Percentiles rank a stretch among this genome's conserved stretches.
phyloP scores from a whole-genome alignment of 805 yeast genomes.

The Starmerella apis region DNA sequence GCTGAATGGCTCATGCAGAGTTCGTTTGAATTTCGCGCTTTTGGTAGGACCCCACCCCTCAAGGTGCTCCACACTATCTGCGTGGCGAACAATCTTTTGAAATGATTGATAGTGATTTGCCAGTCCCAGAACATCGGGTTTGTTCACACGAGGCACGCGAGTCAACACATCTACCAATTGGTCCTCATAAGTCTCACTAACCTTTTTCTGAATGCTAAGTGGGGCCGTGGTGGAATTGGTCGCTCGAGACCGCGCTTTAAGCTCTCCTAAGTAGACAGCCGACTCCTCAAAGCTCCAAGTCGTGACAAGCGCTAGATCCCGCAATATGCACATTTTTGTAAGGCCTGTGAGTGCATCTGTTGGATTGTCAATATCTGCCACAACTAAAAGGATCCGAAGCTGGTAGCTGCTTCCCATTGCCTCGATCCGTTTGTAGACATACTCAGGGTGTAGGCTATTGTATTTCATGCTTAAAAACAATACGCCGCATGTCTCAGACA shows the following conservation, averaged over 20 bases:
- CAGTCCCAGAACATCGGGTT: constrained; percentile 32
- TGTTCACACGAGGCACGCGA: constrained; percentile 33
- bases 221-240: constrained; percentile 26
- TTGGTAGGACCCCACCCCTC: constrained; percentile 33
- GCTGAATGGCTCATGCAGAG: constrained; percentile 26
- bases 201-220: constrained; percentile 19
- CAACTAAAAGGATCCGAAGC: constrained; percentile 31
- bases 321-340: constrained; percentile 29
- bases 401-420: constrained; percentile 30
- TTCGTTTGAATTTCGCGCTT: constrained; percentile 25
- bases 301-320: constrained; percentile 31
- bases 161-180: constrained; percentile 32
- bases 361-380: constrained; percentile 35
- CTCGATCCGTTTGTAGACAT: constrained; percentile 33
- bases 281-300: constrained; percentile 35
- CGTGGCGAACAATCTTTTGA: constrained; percentile 27
- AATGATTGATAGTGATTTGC: constrained; percentile 30
- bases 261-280: constrained; percentile 31
- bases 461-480: constrained; percentile 32
- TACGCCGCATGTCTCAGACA: constrained; percentile 31
- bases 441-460: constrained; percentile 35
- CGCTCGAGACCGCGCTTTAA: constrained; percentile 29
- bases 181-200: constrained; percentile 25
- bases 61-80: constrained; percentile 23
- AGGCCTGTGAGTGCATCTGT: constrained; percentile 31